Conservation (phyloP, 768 basidiomycete species). For the Lactifluus pinguis region DNA sequence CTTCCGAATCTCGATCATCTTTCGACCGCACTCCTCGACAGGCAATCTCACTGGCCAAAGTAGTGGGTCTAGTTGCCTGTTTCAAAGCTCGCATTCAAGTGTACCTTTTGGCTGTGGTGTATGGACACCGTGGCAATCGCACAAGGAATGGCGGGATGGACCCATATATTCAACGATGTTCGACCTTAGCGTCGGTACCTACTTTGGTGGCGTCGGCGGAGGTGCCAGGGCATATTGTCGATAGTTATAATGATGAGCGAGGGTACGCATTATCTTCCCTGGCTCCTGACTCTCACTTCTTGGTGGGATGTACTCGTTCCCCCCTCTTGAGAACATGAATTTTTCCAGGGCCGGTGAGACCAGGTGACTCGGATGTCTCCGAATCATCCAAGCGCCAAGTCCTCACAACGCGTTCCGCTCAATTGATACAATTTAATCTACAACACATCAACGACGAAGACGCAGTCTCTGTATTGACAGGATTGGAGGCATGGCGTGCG, state of each 20-base stretch:
- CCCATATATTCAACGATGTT: constrained; percentile 17
- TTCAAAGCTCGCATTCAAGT: neutral
- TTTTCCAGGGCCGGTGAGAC: constrained; percentile 57
- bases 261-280: constrained; percentile 21
- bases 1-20: constrained; percentile 26
- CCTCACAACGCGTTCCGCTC: constrained; percentile 45
- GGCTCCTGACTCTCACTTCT: constrained; percentile 12
- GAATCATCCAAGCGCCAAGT: constrained; percentile 35
- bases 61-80: neutral
- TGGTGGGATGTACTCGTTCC: constrained; percentile 34
- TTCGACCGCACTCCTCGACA: neutral
- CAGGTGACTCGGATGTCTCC: constrained; percentile 32
- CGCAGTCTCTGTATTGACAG: no score
- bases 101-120: neutral
- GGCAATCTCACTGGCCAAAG: neutral
- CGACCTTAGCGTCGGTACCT: constrained; percentile 30
- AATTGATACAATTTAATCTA: no score
- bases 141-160: constrained; percentile 10
- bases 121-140: neutral
- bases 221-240: constrained; percentile 21
- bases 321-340: constrained; percentile 39
- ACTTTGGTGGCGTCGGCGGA: constrained; percentile 47
- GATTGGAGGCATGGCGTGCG: no score
- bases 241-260: neutral
- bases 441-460: no score